Conservation (phyloP, 2,329 filamentous ascomycete species). For the Diaporthe vaccinii region DNA sequence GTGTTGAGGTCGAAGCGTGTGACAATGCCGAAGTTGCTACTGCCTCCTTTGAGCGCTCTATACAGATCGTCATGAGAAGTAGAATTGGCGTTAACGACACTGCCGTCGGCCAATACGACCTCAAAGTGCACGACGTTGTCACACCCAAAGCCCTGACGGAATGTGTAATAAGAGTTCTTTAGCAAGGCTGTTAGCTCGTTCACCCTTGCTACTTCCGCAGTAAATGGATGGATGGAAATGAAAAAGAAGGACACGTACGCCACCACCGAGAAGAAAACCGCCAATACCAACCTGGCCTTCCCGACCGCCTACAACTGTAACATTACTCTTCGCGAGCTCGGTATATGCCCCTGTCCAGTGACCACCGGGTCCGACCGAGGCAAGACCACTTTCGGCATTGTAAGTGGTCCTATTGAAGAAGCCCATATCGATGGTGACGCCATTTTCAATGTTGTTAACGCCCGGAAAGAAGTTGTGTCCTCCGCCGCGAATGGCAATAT, state of each 20-base stretch:
- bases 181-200: neutral
- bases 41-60: conserved; percentile 46
- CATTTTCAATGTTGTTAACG: conserved; percentile 57
- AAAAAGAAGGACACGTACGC: neutral
- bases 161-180: conserved; percentile 3
- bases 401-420: conserved; percentile 42
- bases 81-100: conserved; percentile 23
- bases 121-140: conserved; percentile 34
- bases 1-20: conserved; percentile 45
- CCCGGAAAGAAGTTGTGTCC: conserved; percentile 60
- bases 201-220: neutral
- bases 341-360: conserved; percentile 15
- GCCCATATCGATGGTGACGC: conserved; percentile 60
- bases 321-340: conserved; percentile 8
- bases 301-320: conserved; percentile 27
- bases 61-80: conserved; percentile 13
- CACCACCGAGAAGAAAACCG: conserved; percentile 27
- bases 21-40: conserved; percentile 57
- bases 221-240: neutral
- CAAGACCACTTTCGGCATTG: conserved; percentile 36
- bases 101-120: conserved; percentile 26
- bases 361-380: conserved; percentile 24
- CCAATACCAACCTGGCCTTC: conserved; percentile 31
- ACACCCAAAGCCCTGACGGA: conserved; percentile 26
- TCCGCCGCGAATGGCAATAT: conserved; percentile 64